Evolutionary conservation across 164 flowering plant genomes (phyloP), one percentile per base, ranked within the genome.

Genomic region (Pachysandra terminalis): DNA sequence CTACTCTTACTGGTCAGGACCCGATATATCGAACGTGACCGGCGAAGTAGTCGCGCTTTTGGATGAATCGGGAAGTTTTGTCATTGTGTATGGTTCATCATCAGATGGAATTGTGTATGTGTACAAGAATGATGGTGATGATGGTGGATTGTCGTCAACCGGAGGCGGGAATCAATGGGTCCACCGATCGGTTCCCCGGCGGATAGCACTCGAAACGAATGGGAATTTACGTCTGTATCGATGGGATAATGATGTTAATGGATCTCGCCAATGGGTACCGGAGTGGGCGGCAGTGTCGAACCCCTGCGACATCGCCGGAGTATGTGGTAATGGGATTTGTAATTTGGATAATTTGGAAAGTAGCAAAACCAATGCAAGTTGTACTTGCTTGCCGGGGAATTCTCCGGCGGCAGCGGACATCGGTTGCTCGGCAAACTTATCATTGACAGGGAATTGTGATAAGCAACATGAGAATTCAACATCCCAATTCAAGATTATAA

Each of bases 271-370:
- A 53, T 91, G 97, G 98, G 91, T 87, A 12, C 68, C 96, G 0
- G 96, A 95, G 32, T 91, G 97, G 97, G 98, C 97, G 0, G 91
- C 97, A 0, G 87, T 89, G 9, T 87, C 96, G 9, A 91, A 85
- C 35, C 97, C 96, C 0, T 95, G 98, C 64, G 85, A 81, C 16
- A 89, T 90, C 58, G 90, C 98, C 26, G 97, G 98, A 7, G 73
- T 84, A n/a, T 95, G 98, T 58, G 96, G 98, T 22, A 86, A 84
- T 61, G 98, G 98, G 71, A 80, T 91, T 19, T 91, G 98, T 67
- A 82, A 59, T 67, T 71, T 91, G 73, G 87, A 85, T 41, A n/a
- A n/a, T n/a, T n/a, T n/a, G n/a, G n/a, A n/a, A n/a, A 79, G 77
- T 59, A 83, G 75, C 68, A 86, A 85, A 82, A 87, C 84, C 4